Percentiles rank a stretch among this genome's conserved stretches.
phyloP scores from a whole-genome alignment of 345 rosid genomes.

The Heritiera fomes region DNA sequence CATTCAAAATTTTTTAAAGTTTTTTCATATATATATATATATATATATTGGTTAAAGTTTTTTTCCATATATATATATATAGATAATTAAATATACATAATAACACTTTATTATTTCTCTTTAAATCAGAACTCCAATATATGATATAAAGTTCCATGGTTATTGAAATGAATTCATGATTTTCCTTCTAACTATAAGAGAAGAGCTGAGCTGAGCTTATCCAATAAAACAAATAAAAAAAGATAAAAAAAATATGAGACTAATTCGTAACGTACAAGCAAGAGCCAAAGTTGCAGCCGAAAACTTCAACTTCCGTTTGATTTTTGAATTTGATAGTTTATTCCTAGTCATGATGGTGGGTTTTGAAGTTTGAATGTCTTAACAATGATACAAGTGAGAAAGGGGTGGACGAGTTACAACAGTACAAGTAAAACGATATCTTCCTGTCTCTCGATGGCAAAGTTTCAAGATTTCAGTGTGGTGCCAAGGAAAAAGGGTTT shows the following conservation, averaged over 20 bases:
- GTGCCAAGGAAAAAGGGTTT: neutral
- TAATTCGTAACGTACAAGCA: constrained; percentile 6
- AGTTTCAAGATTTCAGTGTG: constrained; percentile 1
- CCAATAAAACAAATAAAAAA: no score
- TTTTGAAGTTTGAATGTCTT: neutral
- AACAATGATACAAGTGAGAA: neutral
- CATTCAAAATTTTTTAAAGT: no score
- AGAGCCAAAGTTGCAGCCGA: neutral
- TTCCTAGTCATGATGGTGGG: neutral
- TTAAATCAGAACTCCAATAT: no score
- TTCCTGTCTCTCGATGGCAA: neutral
- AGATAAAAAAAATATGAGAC: neutral
- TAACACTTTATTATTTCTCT: no score
- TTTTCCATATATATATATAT: no score
- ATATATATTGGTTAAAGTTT: no score
- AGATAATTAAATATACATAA: no score
- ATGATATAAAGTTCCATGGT: neutral
- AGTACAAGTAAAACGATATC: neutral
- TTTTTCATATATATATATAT: no score
- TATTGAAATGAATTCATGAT: neutral
- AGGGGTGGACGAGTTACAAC: no score
- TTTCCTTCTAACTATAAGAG: neutral
- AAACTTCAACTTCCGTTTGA: neutral
- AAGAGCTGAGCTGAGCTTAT: neutral
- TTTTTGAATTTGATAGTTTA: neutral